These are phyloP conservation scores for Russula olivacea DNA, from an alignment of 768 basidiomycete species.

Conservation along the genomic window DNA sequence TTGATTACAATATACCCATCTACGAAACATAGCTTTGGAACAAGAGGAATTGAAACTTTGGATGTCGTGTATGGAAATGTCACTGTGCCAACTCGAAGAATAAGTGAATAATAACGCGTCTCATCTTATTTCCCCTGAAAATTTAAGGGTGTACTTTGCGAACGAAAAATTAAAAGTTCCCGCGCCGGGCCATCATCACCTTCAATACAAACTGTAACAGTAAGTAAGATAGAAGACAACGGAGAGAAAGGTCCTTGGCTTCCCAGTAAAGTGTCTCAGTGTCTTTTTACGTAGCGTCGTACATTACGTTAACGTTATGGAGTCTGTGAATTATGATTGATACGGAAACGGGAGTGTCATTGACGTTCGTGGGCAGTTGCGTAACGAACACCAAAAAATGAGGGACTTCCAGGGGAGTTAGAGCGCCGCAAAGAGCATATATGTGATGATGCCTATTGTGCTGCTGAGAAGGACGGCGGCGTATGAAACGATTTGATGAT, in stretches of 20 bases:
- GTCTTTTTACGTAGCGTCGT: background rate
- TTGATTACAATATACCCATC: too few relatives aligned
- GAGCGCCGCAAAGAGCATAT: constrained; percentile 5
- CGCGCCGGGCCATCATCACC: background rate
- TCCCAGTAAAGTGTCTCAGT: background rate
- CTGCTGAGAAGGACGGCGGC: constrained; percentile 11
- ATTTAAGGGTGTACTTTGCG: background rate
- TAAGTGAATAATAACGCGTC: too few relatives aligned
- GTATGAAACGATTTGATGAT: background rate
- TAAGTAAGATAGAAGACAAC: background rate
- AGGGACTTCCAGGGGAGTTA: background rate
- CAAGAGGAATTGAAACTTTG: too few relatives aligned
- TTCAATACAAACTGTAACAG: background rate
- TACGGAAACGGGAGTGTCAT: background rate
- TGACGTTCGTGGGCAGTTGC: background rate
- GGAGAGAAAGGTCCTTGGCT: background rate
- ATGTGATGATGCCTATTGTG: background rate
- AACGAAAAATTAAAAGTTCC: background rate
- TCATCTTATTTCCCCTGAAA: background rate
- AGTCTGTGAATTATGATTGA: too few relatives aligned
- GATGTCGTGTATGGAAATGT: too few relatives aligned
- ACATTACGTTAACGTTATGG: background rate
- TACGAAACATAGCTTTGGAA: too few relatives aligned
- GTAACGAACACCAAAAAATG: background rate
- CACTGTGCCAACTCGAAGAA: too few relatives aligned